A percentile compares a stretch with the other conserved stretches of the same genome.
Evolutionary conservation across 257 asterid genomes (phyloP).

Genomic region (Agastache rugosa): DNA sequence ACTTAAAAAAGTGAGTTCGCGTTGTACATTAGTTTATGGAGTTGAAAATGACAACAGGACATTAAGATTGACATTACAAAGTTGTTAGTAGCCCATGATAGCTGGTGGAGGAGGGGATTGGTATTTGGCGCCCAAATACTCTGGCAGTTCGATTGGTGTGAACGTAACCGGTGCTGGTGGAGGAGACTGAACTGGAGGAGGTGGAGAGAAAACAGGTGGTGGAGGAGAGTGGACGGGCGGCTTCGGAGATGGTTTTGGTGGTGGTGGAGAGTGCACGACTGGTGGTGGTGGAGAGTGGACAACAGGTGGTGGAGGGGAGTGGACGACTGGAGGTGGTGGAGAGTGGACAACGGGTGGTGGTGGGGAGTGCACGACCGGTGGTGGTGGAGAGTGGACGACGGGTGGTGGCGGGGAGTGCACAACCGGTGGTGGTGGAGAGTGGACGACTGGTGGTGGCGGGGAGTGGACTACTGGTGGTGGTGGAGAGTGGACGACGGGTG

Average conservation of each 20-base stretch:
- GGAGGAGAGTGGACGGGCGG: conserved; percentile 44
- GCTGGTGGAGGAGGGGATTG: conserved; percentile 83
- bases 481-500: neutral
- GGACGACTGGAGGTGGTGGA: neutral
- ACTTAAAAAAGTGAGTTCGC: conserved; percentile 27
- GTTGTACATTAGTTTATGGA: conserved; percentile 27
- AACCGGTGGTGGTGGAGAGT: neutral
- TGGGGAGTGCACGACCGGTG: conserved; percentile 49
- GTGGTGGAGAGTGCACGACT: conserved; percentile 13
- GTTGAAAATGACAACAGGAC: conserved; percentile 18
- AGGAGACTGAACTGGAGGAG: conserved; percentile 11
- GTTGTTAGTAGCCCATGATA: conserved; percentile 53
- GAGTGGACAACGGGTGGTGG: conserved; percentile 39
- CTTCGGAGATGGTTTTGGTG: conserved; percentile 14
- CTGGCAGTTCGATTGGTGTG: conserved; percentile 37
- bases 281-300: conserved; percentile 12
- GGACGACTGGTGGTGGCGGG: conserved; percentile 26
- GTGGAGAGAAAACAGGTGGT: conserved; percentile 35
- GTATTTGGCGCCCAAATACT: conserved; percentile 42
- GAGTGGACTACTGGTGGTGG: conserved; percentile 23
- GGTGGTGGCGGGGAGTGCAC: conserved; percentile 36
- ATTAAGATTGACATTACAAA: conserved; percentile 26
- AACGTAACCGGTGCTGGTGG: conserved; percentile 30
- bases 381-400: conserved; percentile 44
- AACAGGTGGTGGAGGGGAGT: conserved; percentile 27